Evolutionary conservation across 441 rosid genomes (phyloP), one percentile per base, ranked within the genome.

Genomic region (Pelargonium hybrid): DNA sequence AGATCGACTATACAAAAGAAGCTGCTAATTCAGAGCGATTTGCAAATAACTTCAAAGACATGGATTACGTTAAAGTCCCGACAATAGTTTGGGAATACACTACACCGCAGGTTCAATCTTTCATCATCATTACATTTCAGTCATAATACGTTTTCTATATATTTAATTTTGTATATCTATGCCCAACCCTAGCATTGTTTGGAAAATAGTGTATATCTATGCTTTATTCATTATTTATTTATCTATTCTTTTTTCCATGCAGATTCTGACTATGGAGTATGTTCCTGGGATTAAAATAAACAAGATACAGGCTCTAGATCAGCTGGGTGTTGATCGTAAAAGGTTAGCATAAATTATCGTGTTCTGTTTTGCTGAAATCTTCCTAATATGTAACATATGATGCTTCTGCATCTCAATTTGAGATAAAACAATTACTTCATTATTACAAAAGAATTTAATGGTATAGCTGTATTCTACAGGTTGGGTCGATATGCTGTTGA

Each of bases 211-310:
- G 25, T 31, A 57, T 7, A 68, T 52, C 64, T 54, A 11, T 43
- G 31, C 43, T 31, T 54, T 61, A 37, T 62, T 21, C 39, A 1
- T 67, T 8, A 67, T 20, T 68, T 52, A 25, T 63, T 72, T 34
- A 21, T 70, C 66, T 64, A 17, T 65, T 64, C 67, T 13, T 67
- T 73, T 72, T 26, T 71, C 7, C 65, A 34, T 85, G 77, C 67
- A 94, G 98, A 78, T 92, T 77, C 79, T 94, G 80, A 89, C 98
- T 66, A 90, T 94, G 98, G 99, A 94, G 80, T 90, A 94, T 83
- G 99, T 94, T 73, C 99, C 99, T 9, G 99, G 99, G 73, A 94
- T 94, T 71, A 94, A 92, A 84, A 92, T 94, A 75, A 92, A 92
- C 85, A 92, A 87, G 75, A 87, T 84, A 80, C 80, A 89, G 80